Evolutionary conservation across 306 rosid genomes (phyloP).

Genomic region (Vachellia pachyceras): DNA sequence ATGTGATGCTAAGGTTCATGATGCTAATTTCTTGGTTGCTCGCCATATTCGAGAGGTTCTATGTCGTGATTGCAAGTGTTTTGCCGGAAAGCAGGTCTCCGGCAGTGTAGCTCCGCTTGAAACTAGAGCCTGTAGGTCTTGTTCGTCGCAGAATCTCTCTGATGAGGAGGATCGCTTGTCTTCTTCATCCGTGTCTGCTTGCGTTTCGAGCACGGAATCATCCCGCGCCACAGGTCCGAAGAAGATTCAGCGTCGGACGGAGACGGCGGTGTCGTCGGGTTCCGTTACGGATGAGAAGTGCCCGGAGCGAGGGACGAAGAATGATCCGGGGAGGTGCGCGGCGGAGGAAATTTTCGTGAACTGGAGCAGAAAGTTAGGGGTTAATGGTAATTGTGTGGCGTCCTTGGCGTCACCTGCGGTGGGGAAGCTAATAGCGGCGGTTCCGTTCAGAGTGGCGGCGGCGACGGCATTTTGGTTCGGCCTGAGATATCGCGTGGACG

Average conservation of each 20-base stretch:
- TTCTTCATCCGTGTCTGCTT: constrained; percentile 23
- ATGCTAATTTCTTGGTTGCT: constrained; percentile 55
- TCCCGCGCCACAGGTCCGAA: constrained; percentile 14
- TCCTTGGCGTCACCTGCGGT: constrained; percentile 36
- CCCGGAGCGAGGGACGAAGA: not conserved
- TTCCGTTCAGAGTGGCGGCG: constrained; percentile 53
- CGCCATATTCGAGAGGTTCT: constrained; percentile 44
- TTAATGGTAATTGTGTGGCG: not conserved
- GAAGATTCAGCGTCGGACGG: not conserved
- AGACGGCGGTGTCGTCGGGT: not conserved
- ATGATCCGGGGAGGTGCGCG: not conserved
- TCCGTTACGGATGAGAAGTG: constrained; percentile 31
- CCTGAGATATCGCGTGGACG: constrained; percentile 44
- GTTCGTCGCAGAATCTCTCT: constrained; percentile 36
- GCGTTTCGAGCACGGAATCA: constrained; percentile 38
- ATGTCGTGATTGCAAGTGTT: constrained; percentile 34
- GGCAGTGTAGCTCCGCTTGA: not conserved
- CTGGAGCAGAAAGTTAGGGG: constrained; percentile 48
- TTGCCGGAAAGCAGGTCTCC: constrained; percentile 37
- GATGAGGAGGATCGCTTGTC: not conserved
- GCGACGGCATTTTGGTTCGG: constrained; percentile 83
- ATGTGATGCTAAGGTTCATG: constrained; percentile 44
- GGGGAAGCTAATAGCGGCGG: constrained; percentile 33
- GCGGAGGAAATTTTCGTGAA: constrained; percentile 34
- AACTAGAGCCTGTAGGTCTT: constrained; percentile 15